Base-by-base conservation (phyloP, 2,329 filamentous ascomycete genomes). In the Botrytis cinerea region DNA sequence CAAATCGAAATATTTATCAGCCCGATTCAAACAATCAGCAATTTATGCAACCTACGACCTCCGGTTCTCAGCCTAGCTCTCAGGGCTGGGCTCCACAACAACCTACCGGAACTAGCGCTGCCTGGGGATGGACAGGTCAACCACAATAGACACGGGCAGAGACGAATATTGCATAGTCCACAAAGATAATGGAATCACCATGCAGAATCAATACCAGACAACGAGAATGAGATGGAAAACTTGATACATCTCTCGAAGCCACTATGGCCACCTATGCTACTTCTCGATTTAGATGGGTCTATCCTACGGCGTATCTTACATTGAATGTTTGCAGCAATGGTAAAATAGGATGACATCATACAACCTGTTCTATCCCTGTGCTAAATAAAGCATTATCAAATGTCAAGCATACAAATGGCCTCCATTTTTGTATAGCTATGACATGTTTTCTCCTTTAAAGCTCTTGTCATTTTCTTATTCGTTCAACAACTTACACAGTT, bases 31-130 rank as follows among this genome's bases (percentile, higher is more conserved):
- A 88, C 1, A 87, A 88, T 6, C 85, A 90, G 70, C 88, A 90
- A 79, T 92, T 91, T 83, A 87, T 94, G 88, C 89, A 91, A 78
- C 86, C 90, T 82, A 82, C 86, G 78, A 82, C 89, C 22, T 78
- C 79, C 45, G 79, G 77, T 25, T 75, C 79, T 73, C 80, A 81
- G 71, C 73, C 79, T 70, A 78, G 77, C 10, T 70, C 73, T 67
- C 80, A 80, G 67, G 78, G 76, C n/a, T 82, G 81, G 81, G 76
- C 80, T 61, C 76, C 77, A 45, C 80, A 81, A 66, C 80, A 78
- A 63, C 76, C 78, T 54, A 74, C 77, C 18, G 76, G 75, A 62
- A 74, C 78, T 46, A 76, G 77, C 43, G 74, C 73, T 18, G 78
- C 74, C 28, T 82, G 80, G 80, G 77, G 77, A 35, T 81, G 80